Percentiles rank a stretch among this genome's conserved stretches.
phyloP scores from a whole-genome alignment of 202 grass and related monocot genomes.

The Elaeis oleifera region DNA sequence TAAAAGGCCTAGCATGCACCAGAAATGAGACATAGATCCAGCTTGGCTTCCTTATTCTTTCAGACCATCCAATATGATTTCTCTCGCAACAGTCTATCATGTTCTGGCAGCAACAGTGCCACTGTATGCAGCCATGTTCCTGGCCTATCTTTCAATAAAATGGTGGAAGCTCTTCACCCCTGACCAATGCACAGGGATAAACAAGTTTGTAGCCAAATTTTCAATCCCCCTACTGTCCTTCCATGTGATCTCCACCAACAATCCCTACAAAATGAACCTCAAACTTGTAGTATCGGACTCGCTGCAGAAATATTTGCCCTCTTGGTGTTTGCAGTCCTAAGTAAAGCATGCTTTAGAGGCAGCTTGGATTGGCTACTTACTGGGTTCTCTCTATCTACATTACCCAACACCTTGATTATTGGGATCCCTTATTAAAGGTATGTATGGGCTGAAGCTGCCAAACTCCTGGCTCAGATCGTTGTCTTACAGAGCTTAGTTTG shows the following conservation, averaged over 20 bases:
- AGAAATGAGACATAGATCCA: background rate
- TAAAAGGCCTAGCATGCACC: conserved; percentile 15
- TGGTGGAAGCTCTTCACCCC: conserved; percentile 83
- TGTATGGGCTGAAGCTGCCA: conserved; percentile 79
- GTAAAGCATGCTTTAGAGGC: conserved; percentile 38
- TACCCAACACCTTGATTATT: conserved; percentile 87
- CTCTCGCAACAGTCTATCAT: conserved; percentile 58
- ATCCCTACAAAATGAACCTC: conserved; percentile 75
- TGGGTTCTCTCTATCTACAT: conserved; percentile 73
- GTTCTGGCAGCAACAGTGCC: conserved; percentile 72
- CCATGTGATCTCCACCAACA: conserved; percentile 78
- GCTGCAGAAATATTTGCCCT: conserved; percentile 53
- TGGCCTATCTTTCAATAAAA: conserved; percentile 90
- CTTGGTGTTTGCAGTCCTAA: conserved; percentile 37
- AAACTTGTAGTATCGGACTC: conserved; percentile 74
- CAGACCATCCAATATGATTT: conserved; percentile 59
- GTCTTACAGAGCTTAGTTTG: conserved; percentile 87
- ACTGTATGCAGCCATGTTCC: conserved; percentile 76
- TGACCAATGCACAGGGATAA: conserved; percentile 74
- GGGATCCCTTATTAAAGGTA: conserved; percentile 87
- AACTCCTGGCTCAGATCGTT: conserved; percentile 79
- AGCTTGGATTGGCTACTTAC: conserved; percentile 78
- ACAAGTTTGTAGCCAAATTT: conserved; percentile 83
- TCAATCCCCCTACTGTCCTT: conserved; percentile 88
- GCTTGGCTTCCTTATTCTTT: conserved; percentile 40